Evolutionary conservation across 2,329 filamentous ascomycete genomes (phyloP).

Genomic region (Lachnellula hyalina): DNA sequence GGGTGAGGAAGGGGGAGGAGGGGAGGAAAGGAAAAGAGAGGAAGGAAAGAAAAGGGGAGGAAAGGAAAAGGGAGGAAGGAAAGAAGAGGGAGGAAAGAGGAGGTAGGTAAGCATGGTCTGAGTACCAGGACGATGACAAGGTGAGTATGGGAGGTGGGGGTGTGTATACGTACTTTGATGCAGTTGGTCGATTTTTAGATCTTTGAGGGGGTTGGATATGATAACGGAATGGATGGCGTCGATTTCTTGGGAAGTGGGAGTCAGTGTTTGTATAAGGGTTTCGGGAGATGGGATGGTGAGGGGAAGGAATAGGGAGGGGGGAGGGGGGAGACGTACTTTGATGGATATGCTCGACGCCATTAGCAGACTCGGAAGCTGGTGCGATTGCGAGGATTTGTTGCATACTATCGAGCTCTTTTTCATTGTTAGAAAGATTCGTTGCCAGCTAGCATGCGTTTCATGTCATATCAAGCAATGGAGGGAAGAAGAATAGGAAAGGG

Average conservation of each 20-base stretch:
- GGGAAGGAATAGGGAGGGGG: background rate
- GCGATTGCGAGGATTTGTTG: background rate
- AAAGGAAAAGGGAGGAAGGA: too few relatives aligned
- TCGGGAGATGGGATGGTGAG: too few relatives aligned
- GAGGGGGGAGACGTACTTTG: background rate
- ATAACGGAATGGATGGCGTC: constrained; percentile 4
- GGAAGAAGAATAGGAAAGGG: too few relatives aligned
- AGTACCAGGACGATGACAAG: too few relatives aligned
- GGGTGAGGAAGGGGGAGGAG: too few relatives aligned
- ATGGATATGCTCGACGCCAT: background rate
- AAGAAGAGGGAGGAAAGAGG: too few relatives aligned
- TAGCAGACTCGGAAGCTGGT: background rate
- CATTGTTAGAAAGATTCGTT: background rate
- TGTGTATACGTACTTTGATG: background rate
- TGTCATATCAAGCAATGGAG: too few relatives aligned
- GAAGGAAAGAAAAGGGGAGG: too few relatives aligned
- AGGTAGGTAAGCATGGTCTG: too few relatives aligned
- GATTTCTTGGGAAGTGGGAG: background rate
- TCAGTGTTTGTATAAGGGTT: background rate
- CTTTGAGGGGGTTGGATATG: background rate
- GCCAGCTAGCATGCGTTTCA: too few relatives aligned
- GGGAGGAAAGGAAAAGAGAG: too few relatives aligned
- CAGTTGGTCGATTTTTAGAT: background rate
- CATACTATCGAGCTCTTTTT: constrained; percentile 6
- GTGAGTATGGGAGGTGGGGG: too few relatives aligned